These are phyloP conservation scores for Penicillium occitanis DNA, from an alignment of 2,329 filamentous ascomycete genomes.

Conservation along the genomic window DNA sequence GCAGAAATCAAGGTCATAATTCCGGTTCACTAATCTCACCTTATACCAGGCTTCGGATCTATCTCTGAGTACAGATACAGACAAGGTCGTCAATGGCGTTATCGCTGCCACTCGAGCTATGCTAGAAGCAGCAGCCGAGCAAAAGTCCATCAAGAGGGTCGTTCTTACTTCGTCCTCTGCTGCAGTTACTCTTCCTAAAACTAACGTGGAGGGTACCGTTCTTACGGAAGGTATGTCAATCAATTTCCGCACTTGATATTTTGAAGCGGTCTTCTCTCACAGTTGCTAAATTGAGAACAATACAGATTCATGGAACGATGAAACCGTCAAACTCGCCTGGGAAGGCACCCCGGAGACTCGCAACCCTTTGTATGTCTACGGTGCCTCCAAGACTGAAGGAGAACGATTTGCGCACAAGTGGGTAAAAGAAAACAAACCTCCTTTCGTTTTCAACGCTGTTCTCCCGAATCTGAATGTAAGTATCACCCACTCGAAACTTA, in stretches of 20 bases:
- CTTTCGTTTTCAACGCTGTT: conserved; percentile 44
- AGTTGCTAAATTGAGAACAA: neutral
- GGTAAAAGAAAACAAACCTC: conserved; percentile 42
- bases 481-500: neutral
- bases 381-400: conserved; percentile 47
- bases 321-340: conserved; percentile 6
- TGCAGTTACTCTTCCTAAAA: neutral
- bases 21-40: neutral
- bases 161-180: conserved; percentile 14
- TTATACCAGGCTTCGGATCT: conserved; percentile 11
- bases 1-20: neutral
- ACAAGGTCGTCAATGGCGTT: neutral
- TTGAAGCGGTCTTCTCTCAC: neutral
- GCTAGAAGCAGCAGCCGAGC: conserved; percentile 10
- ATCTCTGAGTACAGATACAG: conserved; percentile 5
- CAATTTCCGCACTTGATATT: neutral
- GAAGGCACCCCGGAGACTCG: conserved; percentile 31
- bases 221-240: neutral
- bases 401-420: conserved; percentile 50
- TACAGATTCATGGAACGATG: conserved; percentile 15
- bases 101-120: conserved; percentile 1
- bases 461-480: conserved; percentile 35
- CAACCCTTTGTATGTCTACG: conserved; percentile 34
- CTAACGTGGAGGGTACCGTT: neutral
- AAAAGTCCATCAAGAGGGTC: conserved; percentile 16